Percentiles rank a stretch among this genome's conserved stretches.
These are phyloP conservation scores for Arabidopsis arenosa DNA, from an alignment of 345 rosid species.

Conservation along the genomic window DNA sequence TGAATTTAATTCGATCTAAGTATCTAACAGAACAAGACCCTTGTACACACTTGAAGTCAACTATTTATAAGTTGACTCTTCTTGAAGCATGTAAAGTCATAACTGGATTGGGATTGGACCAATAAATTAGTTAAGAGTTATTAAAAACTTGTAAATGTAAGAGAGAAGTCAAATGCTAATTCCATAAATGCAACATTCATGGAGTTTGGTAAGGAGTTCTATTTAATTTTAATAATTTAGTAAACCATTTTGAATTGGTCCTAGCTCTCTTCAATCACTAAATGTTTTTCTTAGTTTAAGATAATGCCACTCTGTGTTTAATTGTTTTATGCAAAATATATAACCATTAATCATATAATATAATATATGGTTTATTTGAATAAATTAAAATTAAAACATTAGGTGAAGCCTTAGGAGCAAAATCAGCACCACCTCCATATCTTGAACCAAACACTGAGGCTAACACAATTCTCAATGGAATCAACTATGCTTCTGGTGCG, in stretches of 20 bases:
- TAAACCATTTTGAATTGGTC: slow-evolving; percentile 21
- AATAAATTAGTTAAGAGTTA: slow-evolving; percentile 14
- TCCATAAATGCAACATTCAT: slow-evolving; percentile 31
- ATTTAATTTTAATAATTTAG: neutral
- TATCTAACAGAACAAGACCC: slow-evolving; percentile 3
- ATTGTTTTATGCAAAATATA: neutral
- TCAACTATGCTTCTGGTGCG: slow-evolving; percentile 66
- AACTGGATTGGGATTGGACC: slow-evolving; percentile 16
- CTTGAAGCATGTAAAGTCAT: slow-evolving; percentile 27
- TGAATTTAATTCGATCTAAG: slow-evolving; percentile 5
- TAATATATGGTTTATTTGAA: slow-evolving; percentile 1
- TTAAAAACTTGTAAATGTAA: neutral
- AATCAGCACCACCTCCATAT: slow-evolving; percentile 55
- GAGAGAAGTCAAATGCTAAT: slow-evolving; percentile 27
- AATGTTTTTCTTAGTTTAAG: slow-evolving; percentile 1
- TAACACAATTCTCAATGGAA: slow-evolving; percentile 47
- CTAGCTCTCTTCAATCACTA: neutral
- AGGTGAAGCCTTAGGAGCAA: slow-evolving; percentile 61
- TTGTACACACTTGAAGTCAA: slow-evolving; percentile 15
- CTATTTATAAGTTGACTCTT: slow-evolving; percentile 36
- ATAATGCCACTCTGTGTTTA: slow-evolving; percentile 27
- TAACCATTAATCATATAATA: neutral
- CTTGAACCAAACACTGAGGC: slow-evolving; percentile 49
- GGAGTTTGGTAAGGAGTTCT: slow-evolving; percentile 29
- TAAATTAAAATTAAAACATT: neutral